Percentiles rank a stretch among this genome's conserved stretches.
phyloP scores from a whole-genome alignment of 495 filamentous ascomycete genomes.

The Hypomontagnella monticulosa region DNA sequence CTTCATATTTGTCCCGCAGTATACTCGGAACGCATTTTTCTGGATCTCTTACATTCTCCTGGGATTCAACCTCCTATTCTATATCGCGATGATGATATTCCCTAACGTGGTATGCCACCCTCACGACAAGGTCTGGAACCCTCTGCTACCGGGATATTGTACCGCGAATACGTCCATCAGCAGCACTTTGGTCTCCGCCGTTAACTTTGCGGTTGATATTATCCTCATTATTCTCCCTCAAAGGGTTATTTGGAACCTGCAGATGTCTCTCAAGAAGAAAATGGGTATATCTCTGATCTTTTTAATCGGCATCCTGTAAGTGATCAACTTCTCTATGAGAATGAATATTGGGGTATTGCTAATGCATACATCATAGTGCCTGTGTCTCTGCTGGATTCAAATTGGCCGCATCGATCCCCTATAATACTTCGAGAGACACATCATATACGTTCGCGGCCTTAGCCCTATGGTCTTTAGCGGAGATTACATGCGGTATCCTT shows the following conservation, averaged over 20 bases:
- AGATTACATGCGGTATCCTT: constrained; percentile 36
- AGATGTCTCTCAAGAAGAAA: constrained; percentile 36
- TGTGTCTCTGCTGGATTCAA: constrained; percentile 39
- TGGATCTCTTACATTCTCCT: not conserved
- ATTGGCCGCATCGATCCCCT: constrained; percentile 26
- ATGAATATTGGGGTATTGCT: not conserved
- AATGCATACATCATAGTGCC: constrained; percentile 2
- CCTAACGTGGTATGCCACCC: constrained; percentile 52
- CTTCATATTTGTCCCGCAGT: not conserved
- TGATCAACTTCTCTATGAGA: not conserved
- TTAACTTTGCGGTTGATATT: constrained; percentile 41
- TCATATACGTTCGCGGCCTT: constrained; percentile 23
- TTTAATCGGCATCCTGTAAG: constrained; percentile 40
- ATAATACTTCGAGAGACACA: constrained; percentile 15
- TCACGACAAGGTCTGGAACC: constrained; percentile 43
- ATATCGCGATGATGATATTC: constrained; percentile 24
- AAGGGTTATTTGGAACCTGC: constrained; percentile 41
- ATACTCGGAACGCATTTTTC: not conserved
- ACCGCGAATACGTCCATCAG: constrained; percentile 17
- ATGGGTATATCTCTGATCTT: constrained; percentile 44
- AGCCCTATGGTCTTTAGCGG: constrained; percentile 32
- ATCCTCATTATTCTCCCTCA: constrained; percentile 47
- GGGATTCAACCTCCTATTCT: not conserved
- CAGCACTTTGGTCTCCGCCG: constrained; percentile 17
- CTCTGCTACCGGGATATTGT: constrained; percentile 29